These are phyloP conservation scores for Penicillium sp. DNA, from an alignment of 2,329 filamentous ascomycete genomes.

Conservation along the genomic window DNA sequence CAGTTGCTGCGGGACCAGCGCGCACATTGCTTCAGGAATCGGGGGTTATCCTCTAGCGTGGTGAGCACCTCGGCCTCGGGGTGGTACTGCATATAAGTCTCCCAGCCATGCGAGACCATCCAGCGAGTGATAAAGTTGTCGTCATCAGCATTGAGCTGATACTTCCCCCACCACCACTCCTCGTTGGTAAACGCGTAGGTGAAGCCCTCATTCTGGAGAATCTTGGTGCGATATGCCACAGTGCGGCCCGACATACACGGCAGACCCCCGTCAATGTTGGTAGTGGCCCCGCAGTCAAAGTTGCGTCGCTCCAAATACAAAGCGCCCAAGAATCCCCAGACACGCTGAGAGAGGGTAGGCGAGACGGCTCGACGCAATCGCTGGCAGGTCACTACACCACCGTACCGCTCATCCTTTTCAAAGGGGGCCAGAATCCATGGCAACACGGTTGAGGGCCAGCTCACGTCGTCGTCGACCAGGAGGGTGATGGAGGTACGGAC, in stretches of 20 bases:
- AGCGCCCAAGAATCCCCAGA: constrained; percentile 89
- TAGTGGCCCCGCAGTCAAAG: constrained; percentile 95
- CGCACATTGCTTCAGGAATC: constrained; percentile 91
- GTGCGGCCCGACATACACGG: constrained; percentile 96
- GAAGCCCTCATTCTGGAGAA: constrained; percentile 84
- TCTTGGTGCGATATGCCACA: constrained; percentile 87
- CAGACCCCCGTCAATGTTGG: constrained; percentile 93
- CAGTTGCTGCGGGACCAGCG: constrained; percentile 97
- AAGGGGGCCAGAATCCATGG: constrained; percentile 94
- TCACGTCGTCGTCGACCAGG: constrained; percentile 95
- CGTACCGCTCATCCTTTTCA: constrained; percentile 75
- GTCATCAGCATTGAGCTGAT: constrained; percentile 92
- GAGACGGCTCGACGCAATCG: constrained; percentile 73
- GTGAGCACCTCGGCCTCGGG: constrained; percentile 90
- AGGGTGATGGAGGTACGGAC: constrained; percentile 85
- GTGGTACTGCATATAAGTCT: constrained; percentile 95
- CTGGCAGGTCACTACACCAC: constrained; percentile 92
- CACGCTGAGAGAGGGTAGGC: constrained; percentile 63
- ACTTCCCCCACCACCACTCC: constrained; percentile 77
- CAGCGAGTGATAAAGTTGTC: constrained; percentile 98
- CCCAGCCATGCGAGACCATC: constrained; percentile 90
- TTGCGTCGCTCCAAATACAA: constrained; percentile 93
- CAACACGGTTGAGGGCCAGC: constrained; percentile 83
- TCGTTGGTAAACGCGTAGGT: constrained; percentile 89
- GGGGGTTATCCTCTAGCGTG: constrained; percentile 84